These are phyloP conservation scores for Aeminium ludgeri DNA, from an alignment of 495 filamentous ascomycete species.

Conservation along the genomic window DNA sequence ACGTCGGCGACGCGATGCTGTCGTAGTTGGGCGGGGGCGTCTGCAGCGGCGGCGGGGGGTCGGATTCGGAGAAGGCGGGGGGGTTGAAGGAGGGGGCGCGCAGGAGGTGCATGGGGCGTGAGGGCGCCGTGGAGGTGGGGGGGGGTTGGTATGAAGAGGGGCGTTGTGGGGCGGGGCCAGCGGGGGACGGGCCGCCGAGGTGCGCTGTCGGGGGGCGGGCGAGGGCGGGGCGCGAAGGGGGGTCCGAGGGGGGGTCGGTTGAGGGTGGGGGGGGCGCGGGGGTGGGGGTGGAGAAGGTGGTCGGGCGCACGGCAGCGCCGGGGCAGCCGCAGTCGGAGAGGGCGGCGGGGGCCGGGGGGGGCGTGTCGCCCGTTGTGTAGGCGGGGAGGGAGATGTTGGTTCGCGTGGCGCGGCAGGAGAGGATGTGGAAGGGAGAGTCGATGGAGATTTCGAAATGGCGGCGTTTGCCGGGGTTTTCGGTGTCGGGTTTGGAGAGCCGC, in stretches of 20 bases:
- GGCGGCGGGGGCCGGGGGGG: conserved; percentile 27
- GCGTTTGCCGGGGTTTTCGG: conserved; percentile 61
- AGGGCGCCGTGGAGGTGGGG: conserved; percentile 6
- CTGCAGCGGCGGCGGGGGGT: conserved; percentile 65
- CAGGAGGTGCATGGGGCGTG: conserved; percentile 73
- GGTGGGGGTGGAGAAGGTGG: conserved; percentile 27
- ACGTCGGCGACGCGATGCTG: conserved; percentile 56
- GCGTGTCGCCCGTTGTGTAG: conserved; percentile 49
- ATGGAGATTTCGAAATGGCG: conserved; percentile 98
- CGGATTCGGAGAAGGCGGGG: conserved; percentile 74
- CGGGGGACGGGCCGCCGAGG: conserved; percentile 14
- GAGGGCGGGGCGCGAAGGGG: conserved; percentile 23
- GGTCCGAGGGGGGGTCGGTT: conserved; percentile 8
- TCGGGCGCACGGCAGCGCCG: conserved; percentile 37
- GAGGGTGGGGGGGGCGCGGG: conserved; percentile 26
- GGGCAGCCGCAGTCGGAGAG: conserved; percentile 63
- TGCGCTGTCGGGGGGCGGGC: conserved; percentile 25
- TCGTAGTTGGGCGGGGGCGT: conserved; percentile 87
- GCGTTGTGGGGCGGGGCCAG: too few species aligned
- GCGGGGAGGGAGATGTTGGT: conserved; percentile 80
- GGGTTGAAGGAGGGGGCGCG: conserved; percentile 81
- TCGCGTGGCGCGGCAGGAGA: conserved; percentile 83
- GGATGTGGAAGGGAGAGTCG: conserved; percentile 89
- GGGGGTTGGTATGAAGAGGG: too few species aligned
- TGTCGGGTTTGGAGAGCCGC: conserved; percentile 78